Percentiles rank a stretch among this genome's conserved stretches.
phyloP scores from a whole-genome alignment of 805 yeast species.

The Metschnikowia amazonensis region DNA sequence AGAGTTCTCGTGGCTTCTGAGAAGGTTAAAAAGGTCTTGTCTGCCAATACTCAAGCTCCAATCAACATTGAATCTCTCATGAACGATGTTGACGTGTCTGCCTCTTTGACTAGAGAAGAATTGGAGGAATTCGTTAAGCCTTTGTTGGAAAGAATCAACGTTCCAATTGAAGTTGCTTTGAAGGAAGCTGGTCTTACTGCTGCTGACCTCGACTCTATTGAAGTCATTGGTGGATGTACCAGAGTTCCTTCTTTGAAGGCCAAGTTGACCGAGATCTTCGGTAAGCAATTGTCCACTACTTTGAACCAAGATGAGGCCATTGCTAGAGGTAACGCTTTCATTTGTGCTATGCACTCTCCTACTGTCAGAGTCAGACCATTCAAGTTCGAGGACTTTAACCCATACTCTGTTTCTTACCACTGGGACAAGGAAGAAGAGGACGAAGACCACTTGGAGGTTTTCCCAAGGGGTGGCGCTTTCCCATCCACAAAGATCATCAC shows the following conservation, averaged over 20 bases:
- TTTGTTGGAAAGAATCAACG: conserved; percentile 66
- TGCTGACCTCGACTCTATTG: conserved; percentile 83
- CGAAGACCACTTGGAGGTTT: conserved; percentile 88
- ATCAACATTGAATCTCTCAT: conserved; percentile 93
- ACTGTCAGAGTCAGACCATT: conserved; percentile 97
- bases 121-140: conserved; percentile 88
- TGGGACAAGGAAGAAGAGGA: conserved; percentile 96
- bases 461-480: conserved; percentile 88
- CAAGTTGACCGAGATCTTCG: conserved; percentile 69
- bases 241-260: conserved; percentile 94
- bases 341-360: conserved; percentile 98
- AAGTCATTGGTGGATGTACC: conserved; percentile 96
- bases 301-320: conserved; percentile 99
- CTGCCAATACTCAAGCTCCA: conserved; percentile 94
- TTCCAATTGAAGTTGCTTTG: conserved; percentile 80
- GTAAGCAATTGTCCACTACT: conserved; percentile 70
- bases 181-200: conserved; percentile 68
- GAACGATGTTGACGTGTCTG: conserved; percentile 94
- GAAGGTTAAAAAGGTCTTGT: conserved; percentile 88
- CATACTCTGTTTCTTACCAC: conserved; percentile 84
- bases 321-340: conserved; percentile 98
- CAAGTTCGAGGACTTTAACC: conserved; percentile 94
- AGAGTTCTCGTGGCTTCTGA: conserved; percentile 91
- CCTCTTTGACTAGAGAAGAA: conserved; percentile 84
- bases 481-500: conserved; percentile 97